Base-by-base conservation (phyloP, 108 stramenopile species). In the Skeletonema potamos region DNA sequence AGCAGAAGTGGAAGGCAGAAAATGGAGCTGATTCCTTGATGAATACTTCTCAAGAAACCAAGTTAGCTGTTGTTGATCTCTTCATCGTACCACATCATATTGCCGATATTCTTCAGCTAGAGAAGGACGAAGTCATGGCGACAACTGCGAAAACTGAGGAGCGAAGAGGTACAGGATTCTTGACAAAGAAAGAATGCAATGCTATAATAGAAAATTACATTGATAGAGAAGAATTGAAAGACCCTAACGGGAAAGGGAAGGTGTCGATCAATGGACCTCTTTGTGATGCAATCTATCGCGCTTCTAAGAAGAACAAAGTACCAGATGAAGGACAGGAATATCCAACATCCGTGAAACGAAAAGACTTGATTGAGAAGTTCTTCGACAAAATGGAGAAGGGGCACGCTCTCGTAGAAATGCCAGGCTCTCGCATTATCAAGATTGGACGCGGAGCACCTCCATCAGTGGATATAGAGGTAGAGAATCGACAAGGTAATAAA, bases 391-490 rank as follows among this genome's bases (percentile, higher is more conserved):
- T 91, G 82, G 82, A 85, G 6, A 58, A 68, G 3, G 91, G 87
- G 2, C 86, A 87, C 62, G 91, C 91, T 0, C 28, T 95, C 33
- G 93, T 95, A 4, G 63, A 78, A 67, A 90, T 95, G 88, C 93
- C 93, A 2, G 91, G 91, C 33, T 85, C 74, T 66, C 66, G 66
- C 41, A 84, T 95, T 11, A 56, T 81, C 5, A 62, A 64, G 36
- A 44, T 95, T n/a, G 66, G 62, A 15, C 66, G 80, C 41, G 93
- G 93, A 27, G 64, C 39, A 30, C 87, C 93, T 12, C 80, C 85
- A 5, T 78, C 81, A 12, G 79, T 95, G 0, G 59, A 75, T 7
- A 84, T 95, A 37, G 88, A 89, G 58, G 93, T 95, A 18, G 68
- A 83, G 22, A 76, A 78, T 41, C 66, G 73, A 11, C 79, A 76